These are phyloP conservation scores for Erodium moschatum DNA, from an alignment of 441 rosid genomes.

Conservation along the genomic window DNA sequence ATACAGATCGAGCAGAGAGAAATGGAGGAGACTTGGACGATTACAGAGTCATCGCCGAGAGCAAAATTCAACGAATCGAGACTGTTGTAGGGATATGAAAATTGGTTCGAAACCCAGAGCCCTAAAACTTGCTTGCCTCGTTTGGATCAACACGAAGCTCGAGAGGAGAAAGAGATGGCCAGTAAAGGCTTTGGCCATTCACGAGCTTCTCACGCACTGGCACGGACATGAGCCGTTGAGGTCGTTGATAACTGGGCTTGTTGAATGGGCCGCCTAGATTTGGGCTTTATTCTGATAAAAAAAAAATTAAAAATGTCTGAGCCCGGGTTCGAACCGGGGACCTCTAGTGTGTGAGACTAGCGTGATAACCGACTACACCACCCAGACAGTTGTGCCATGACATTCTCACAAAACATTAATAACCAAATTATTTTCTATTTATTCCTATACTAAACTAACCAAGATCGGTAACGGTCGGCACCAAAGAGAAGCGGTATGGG, in stretches of 20 bases:
- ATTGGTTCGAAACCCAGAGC: not conserved
- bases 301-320: constrained; percentile 34
- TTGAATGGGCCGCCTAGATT: not conserved
- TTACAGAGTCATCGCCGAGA: constrained; percentile 5
- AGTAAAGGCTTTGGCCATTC: no score
- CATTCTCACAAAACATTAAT: no score
- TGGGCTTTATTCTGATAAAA: not conserved
- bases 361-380: constrained; percentile 12
- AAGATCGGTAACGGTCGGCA: no score
- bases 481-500: no score
- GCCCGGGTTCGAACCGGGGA: constrained; percentile 99
- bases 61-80: not conserved
- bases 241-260: not conserved
- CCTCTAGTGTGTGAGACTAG: constrained; percentile 68
- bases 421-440: no score
- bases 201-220: not conserved
- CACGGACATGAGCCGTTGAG: not conserved
- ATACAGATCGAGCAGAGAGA: not conserved
- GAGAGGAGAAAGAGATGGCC: constrained; percentile 1
- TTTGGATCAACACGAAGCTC: constrained; percentile 5
- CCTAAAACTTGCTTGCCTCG: not conserved
- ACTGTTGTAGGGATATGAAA: not conserved
- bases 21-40: constrained; percentile 11
- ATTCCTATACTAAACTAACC: no score
- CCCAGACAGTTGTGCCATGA: not conserved